These are phyloP conservation scores for Gossypium aridum DNA, from an alignment of 441 rosid species.

Conservation along the genomic window DNA sequence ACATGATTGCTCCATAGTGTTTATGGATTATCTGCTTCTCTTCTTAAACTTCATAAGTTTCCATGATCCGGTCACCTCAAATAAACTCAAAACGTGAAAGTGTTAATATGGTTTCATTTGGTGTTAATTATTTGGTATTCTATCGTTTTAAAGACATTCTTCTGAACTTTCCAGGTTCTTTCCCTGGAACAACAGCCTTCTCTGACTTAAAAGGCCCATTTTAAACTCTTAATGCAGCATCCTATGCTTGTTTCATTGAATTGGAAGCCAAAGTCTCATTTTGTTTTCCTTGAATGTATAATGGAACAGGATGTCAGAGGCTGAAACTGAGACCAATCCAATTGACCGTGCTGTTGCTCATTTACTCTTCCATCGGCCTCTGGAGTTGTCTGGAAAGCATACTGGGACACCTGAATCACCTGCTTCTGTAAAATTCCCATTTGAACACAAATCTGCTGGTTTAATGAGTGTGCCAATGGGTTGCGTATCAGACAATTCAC, in stretches of 20 bases:
- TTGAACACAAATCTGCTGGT: conserved; percentile 31
- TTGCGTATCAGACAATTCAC: conserved; percentile 27
- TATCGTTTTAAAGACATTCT: background rate
- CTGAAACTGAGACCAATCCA: conserved; percentile 80
- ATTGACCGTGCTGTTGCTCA: conserved; percentile 83
- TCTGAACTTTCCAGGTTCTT: background rate
- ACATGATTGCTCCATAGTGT: background rate
- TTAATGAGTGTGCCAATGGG: conserved; percentile 21
- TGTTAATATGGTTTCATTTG: background rate
- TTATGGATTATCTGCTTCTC: background rate
- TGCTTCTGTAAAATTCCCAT: conserved; percentile 35
- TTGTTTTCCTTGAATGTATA: background rate
- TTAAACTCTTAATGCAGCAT: background rate
- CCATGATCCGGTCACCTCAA: background rate
- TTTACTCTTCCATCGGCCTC: conserved; percentile 81
- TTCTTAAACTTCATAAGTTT: background rate
- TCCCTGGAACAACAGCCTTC: background rate
- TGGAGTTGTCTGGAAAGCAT: conserved; percentile 43
- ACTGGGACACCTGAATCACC: conserved; percentile 60
- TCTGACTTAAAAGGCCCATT: background rate
- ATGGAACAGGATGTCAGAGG: conserved; percentile 9
- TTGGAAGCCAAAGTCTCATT: background rate
- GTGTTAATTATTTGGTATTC: background rate
- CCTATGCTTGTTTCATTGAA: background rate
- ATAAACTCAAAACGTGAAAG: background rate